These are phyloP conservation scores for Pyricularia grisea DNA, from an alignment of 2,329 filamentous ascomycete genomes.

Conservation along the genomic window DNA sequence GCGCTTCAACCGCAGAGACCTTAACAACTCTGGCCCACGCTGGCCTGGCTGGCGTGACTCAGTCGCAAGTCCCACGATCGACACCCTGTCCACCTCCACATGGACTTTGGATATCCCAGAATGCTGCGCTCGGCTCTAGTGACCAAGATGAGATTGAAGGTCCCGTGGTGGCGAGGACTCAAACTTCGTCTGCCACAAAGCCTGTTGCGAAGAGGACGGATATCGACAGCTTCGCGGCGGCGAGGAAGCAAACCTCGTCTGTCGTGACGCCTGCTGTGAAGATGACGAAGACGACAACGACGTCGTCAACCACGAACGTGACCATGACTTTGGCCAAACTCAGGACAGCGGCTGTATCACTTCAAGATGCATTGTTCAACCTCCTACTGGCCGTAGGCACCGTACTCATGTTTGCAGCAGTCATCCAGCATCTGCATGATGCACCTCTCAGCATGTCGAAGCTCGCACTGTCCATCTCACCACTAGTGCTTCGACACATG, in stretches of 20 bases:
- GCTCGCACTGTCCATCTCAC: background rate
- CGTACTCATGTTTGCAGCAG: background rate
- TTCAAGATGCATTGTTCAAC: background rate
- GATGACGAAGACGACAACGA: background rate
- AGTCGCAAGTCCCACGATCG: background rate
- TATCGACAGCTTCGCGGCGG: background rate
- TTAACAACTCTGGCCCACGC: background rate
- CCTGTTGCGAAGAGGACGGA: background rate
- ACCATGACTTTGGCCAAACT: background rate
- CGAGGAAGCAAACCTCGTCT: background rate
- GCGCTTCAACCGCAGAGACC: background rate
- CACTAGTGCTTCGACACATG: background rate
- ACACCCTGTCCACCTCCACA: background rate
- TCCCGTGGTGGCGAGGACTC: background rate
- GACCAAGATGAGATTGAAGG: background rate
- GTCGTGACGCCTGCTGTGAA: background rate
- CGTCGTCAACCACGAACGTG: background rate
- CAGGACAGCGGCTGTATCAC: background rate
- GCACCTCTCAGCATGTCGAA: background rate
- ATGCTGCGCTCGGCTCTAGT: background rate
- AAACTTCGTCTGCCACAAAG: background rate
- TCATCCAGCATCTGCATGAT: background rate
- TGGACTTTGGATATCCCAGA: background rate
- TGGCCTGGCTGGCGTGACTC: background rate
- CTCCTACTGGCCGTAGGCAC: background rate